These are phyloP conservation scores for Graphilbum ipis-grandicollis DNA, from an alignment of 2,329 filamentous ascomycete species.

Conservation along the genomic window DNA sequence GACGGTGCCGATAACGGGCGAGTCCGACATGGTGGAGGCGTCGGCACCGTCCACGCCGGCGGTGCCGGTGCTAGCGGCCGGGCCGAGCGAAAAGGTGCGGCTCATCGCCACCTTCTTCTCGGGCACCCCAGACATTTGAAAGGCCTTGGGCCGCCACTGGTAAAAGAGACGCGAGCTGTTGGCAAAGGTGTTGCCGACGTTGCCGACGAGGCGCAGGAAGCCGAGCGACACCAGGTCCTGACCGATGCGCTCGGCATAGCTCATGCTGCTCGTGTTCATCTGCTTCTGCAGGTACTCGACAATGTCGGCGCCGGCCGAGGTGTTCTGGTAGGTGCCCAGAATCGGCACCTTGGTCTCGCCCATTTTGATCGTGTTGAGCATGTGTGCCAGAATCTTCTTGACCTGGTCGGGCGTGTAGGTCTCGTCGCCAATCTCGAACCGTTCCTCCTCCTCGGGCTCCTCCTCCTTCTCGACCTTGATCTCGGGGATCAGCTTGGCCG, in stretches of 20 bases:
- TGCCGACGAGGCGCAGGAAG: slow-evolving; percentile 79
- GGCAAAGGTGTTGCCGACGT: slow-evolving; percentile 86
- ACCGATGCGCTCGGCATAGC: slow-evolving; percentile 84
- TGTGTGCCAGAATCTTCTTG: slow-evolving; percentile 76
- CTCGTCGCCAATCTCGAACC: slow-evolving; percentile 81
- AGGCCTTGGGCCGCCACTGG: slow-evolving; percentile 88
- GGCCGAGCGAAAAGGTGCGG: slow-evolving; percentile 51
- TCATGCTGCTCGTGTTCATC: slow-evolving; percentile 68
- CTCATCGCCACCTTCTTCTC: slow-evolving; percentile 67
- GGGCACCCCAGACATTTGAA: slow-evolving; percentile 70
- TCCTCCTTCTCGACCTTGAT: slow-evolving; percentile 70
- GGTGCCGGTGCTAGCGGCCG: slow-evolving; percentile 41
- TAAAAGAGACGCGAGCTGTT: slow-evolving; percentile 97
- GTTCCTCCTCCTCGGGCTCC: slow-evolving; percentile 54
- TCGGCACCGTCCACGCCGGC: slow-evolving; percentile 29
- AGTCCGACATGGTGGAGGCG: slow-evolving; percentile 37
- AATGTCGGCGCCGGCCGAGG: slow-evolving; percentile 79
- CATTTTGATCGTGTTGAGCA: slow-evolving; percentile 72
- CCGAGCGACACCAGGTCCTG: slow-evolving; percentile 80
- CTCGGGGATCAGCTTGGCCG: slow-evolving; percentile 44
- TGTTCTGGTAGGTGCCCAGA: slow-evolving; percentile 85
- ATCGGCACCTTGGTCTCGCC: slow-evolving; percentile 92
- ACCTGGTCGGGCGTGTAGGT: slow-evolving; percentile 71
- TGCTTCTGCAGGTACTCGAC: slow-evolving; percentile 87
- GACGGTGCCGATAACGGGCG: slow-evolving; percentile 64